Evolutionary conservation across 192 early-diverging fungal species (phyloP).

Genomic region (Mortierella antarctica): DNA sequence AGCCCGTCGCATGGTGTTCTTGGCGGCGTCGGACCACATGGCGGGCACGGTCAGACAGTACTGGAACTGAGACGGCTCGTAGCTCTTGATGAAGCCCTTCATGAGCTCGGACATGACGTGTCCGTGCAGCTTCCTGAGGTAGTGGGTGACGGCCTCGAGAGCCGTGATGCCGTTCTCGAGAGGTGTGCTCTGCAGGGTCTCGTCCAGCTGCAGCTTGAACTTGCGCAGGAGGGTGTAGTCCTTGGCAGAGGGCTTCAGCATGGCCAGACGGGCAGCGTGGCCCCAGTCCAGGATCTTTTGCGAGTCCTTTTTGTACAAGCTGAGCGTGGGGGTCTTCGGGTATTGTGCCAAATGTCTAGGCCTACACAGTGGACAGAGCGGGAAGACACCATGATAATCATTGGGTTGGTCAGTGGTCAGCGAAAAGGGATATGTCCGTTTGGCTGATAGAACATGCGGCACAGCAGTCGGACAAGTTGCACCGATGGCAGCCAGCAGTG

Average conservation of each 20-base stretch:
- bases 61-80: constrained; percentile 38
- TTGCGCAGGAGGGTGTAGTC: constrained; percentile 47
- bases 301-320: constrained; percentile 54
- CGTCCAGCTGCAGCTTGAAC: constrained; percentile 56
- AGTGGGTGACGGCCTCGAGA: constrained; percentile 46
- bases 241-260: constrained; percentile 50
- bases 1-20: constrained; percentile 63
- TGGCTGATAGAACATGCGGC: background rate
- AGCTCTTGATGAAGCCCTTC: constrained; percentile 54
- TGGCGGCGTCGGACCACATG: constrained; percentile 65
- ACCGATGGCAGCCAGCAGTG: no score
- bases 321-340: constrained; percentile 58
- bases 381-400: background rate
- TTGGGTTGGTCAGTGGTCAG: background rate
- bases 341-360: constrained; percentile 52
- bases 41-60: constrained; percentile 64
- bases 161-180: constrained; percentile 52
- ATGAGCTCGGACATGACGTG: constrained; percentile 51
- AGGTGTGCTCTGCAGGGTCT: constrained; percentile 38
- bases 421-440: background rate
- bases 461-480: no score
- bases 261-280: constrained; percentile 49
- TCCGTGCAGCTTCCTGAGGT: constrained; percentile 53
- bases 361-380: constrained; percentile 21
- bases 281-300: constrained; percentile 58